Evolutionary conservation across 148 eudicot species (phyloP), one percentile per base, ranked within the genome.

Genomic region (Mesembryanthemum crystallinum): DNA sequence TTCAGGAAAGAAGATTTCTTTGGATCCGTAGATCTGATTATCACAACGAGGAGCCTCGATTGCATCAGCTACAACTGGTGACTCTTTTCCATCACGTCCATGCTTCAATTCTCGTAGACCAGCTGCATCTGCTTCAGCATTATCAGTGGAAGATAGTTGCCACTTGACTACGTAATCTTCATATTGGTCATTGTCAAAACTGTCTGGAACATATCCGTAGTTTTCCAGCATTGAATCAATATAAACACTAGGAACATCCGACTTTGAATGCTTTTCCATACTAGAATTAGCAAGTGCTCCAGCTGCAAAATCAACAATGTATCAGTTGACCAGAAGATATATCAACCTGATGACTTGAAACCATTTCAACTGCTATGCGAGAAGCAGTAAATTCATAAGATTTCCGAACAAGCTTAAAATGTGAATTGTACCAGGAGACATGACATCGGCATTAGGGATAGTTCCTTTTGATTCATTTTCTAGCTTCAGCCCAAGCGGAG

Each of bases 201-300:
- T 87, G 80, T 89, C 91, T 67, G 91, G 90, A 78, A 86, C 68
- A 68, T 78, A 47, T 64, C 73, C 71, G 77, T 67, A 15, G 54
- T 78, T 78, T 45, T 70, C 88, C 71, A 61, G 61, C 81, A 55
- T 69, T 51, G 81, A 71, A 82, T 80, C 79, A 59, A 57, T 65
- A 77, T 49, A 68, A 47, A n/a, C 64, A 71, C 71, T 47, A 63
- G 55, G 43, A 60, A 78, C 29, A 54, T 29, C 64, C 20, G 42
- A 43, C 58, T 73, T 72, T 27, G 73, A 73, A 74, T 75, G 84
- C 73, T 61, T 86, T 73, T 85, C 69, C 63, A 58, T 35, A 63
- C 23, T 75, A 69, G 86, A 81, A 67, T 61, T 81, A 62, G 75
- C 63, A 78, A 77, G 81, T 76, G 23, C 71, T 72, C 73, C 78